A percentile compares a stretch with the other conserved stretches of the same genome.
Conservation (phyloP, 2,329 filamentous ascomycete genomes). For the Thelonectria discophora region DNA sequence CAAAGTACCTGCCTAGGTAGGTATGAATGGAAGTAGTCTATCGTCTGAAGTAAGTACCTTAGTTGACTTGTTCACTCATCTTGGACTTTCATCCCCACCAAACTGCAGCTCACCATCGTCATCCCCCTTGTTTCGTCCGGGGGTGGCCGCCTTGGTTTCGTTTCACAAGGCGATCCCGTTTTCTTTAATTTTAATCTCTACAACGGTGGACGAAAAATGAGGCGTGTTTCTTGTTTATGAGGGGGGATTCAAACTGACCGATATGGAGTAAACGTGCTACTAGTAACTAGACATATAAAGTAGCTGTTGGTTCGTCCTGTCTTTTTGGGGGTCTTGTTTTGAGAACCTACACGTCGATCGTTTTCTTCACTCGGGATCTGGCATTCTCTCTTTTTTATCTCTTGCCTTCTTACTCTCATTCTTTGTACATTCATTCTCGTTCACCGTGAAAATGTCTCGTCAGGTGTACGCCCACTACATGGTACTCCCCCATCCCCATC, state of each 20-base stretch:
- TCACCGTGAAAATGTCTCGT: conserved; percentile 28
- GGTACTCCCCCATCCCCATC: conserved; percentile 29
- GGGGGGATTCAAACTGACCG: not conserved
- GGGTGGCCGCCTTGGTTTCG: not conserved
- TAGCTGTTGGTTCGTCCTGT: not conserved
- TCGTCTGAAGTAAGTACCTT: no score
- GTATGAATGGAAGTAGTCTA: no score
- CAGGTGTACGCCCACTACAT: conserved; percentile 46
- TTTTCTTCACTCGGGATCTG: not conserved
- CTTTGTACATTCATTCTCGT: not conserved
- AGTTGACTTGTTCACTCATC: no score
- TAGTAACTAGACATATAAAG: not conserved
- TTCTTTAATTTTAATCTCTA: not conserved
- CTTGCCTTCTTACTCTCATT: not conserved
- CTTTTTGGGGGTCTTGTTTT: not conserved
- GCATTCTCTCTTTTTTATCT: conserved; percentile 5
- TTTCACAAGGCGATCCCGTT: not conserved
- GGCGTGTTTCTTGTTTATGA: not conserved
- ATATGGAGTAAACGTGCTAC: no score
- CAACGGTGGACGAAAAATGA: not conserved
- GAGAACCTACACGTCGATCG: not conserved
- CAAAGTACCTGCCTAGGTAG: no score
- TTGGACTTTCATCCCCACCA: not conserved
- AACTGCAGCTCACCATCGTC: not conserved
- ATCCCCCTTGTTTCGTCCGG: not conserved